Conservation (phyloP, 140 eudicot genomes). For the Flaveria floridana region DNA sequence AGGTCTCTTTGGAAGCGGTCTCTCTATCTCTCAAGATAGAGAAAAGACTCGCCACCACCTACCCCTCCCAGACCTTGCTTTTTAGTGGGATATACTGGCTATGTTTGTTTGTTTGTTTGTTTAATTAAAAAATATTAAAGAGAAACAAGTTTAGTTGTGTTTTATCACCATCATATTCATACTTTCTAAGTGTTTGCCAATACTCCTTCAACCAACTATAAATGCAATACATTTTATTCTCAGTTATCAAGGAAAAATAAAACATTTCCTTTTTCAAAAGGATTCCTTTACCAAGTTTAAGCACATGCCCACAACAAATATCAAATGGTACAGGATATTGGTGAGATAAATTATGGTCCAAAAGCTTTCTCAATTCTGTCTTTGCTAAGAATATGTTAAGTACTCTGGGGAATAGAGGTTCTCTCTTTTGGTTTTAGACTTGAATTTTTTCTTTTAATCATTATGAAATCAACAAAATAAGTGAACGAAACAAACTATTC, state of each 20-base stretch:
- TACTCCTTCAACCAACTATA: slow-evolving; percentile 10
- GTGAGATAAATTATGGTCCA: neutral
- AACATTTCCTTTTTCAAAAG: neutral
- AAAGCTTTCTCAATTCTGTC: slow-evolving; percentile 7
- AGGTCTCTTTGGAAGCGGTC: too few relatives aligned
- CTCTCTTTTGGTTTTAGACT: neutral
- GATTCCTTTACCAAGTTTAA: neutral
- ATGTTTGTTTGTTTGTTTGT: too few relatives aligned
- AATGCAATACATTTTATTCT: neutral
- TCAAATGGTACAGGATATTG: neutral
- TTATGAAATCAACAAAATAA: neutral
- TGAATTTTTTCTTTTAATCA: neutral
- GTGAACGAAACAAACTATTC: neutral
- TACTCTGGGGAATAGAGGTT: neutral
- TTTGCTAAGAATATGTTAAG: neutral
- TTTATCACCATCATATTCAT: slow-evolving; percentile 16
- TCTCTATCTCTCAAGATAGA: too few relatives aligned
- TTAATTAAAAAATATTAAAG: neutral
- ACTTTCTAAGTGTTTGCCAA: neutral
- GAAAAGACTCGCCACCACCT: too few relatives aligned
- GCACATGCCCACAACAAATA: neutral
- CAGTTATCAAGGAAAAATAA: neutral
- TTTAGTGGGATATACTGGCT: too few relatives aligned
- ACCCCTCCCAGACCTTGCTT: too few relatives aligned
- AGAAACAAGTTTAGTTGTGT: neutral